Base-by-base conservation (phyloP, 306 rosid species). In the Cyamopsis tetragonoloba region DNA sequence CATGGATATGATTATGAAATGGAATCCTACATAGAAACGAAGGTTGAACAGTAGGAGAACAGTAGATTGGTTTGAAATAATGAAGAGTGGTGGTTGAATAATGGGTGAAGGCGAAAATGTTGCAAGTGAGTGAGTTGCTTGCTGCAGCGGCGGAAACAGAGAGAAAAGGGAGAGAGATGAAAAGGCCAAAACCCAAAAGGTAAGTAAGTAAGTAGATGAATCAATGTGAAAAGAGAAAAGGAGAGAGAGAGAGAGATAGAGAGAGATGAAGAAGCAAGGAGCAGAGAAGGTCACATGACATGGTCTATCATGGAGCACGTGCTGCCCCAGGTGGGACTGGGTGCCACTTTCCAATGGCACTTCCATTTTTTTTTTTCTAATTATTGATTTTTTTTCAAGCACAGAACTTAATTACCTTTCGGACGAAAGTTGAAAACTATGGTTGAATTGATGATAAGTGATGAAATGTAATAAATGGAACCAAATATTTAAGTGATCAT, bases 211-310 rank as follows among this genome's bases (percentile, higher is more conserved):
- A 48, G 39, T 38, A 35, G 49, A 43, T 74, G 77, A 60, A 67
- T 56, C 56, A 42, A 58, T 64, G 71, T 58, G 70, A 59, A 60
- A 72, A 46, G 17, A 62, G 15, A 9, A 32, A 15, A 49, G 13
- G 4, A 1, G 67, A 26, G 57, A 35, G 11, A 8, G 38, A 55
- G 42, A 14, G 2, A 42, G 32, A 22, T 47, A 32, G 53, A 30
- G 50, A 39, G 55, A 22, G 18, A 43, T 9, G 13, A 12, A 72
- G 7, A 31, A 26, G 43, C 32, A 54, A 27, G 34, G 10, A 66
- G 32, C 66, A 73, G 84, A 35, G 87, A 65, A 48, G 59, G 77
- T 84, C 86, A 82, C 86, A 79, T 85, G 95, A 82, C 38, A 62
- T 46, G 50, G 74, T 47, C 48, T 44, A 46, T 53, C 17, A 75